Evolutionary conservation across 345 rosid species (phyloP).

Genomic region (Murraya paniculata): DNA sequence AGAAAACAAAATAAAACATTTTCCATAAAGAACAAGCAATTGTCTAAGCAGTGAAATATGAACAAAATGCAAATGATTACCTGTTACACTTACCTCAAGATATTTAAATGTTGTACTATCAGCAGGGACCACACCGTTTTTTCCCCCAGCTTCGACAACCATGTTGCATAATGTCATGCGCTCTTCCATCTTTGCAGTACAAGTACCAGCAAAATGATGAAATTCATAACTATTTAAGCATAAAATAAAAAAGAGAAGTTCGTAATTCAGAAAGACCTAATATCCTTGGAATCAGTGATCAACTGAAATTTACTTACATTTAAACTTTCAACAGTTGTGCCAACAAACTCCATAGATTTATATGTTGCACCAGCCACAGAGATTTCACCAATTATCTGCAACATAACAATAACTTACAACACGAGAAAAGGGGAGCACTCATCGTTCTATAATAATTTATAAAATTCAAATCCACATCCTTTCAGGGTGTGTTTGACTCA

Average conservation of each 20-base stretch:
- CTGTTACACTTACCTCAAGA: constrained; percentile 56
- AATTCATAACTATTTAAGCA: background rate
- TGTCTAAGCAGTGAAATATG: background rate
- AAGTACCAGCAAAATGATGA: constrained; percentile 12
- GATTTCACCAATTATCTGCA: constrained; percentile 95
- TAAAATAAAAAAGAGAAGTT: background rate
- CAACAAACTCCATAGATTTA: constrained; percentile 95
- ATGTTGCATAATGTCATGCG: constrained; percentile 96
- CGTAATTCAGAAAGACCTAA: background rate
- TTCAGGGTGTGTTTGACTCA: background rate
- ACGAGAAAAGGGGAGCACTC: background rate
- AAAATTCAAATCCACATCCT: background rate
- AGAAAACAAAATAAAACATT: background rate
- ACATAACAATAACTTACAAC: background rate
- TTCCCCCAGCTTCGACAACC: constrained; percentile 99
- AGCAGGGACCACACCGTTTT: constrained; percentile 93
- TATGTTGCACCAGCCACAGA: constrained; percentile 97
- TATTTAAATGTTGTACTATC: constrained; percentile 87
- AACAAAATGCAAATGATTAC: background rate
- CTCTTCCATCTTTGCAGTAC: constrained; percentile 82
- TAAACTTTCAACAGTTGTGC: constrained; percentile 83
- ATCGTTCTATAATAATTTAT: background rate
- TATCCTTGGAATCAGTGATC: background rate
- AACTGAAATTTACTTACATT: constrained; percentile 45
- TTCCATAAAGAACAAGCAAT: constrained; percentile 2